Evolutionary conservation across 2,329 filamentous ascomycete species (phyloP).

Genomic region (Lasiodiplodia sp.): DNA sequence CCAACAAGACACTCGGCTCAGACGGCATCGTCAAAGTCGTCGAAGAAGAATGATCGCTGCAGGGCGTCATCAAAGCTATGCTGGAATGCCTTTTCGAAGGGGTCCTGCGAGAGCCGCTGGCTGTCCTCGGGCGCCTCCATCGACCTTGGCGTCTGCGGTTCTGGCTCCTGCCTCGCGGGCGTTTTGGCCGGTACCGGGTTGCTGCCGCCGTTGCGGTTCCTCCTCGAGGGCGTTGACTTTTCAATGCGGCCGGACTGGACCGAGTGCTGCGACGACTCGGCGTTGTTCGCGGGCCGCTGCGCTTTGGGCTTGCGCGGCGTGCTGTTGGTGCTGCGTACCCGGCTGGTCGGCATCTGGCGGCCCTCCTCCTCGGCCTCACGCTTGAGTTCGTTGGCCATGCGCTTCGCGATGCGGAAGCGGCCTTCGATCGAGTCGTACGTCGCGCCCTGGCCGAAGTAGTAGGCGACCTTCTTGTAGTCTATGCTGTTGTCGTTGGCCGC

Average conservation of each 20-base stretch:
- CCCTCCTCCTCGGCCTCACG: conserved; percentile 36
- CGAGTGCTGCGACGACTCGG: conserved; percentile 9
- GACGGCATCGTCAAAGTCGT: conserved; percentile 9
- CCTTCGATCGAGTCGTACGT: conserved; percentile 59
- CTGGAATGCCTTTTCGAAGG: conserved; percentile 5
- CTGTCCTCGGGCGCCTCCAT: conserved; percentile 12
- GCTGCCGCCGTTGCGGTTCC: background rate
- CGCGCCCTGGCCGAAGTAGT: conserved; percentile 54
- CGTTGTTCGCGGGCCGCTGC: conserved; percentile 12
- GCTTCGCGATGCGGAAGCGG: conserved; percentile 55
- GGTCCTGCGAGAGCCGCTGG: conserved; percentile 7
- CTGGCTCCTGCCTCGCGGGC: background rate
- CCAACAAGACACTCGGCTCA: background rate
- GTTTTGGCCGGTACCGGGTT: background rate
- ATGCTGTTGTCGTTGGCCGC: conserved; percentile 46
- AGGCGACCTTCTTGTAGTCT: conserved; percentile 53
- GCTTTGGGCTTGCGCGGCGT: conserved; percentile 35
- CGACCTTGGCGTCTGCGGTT: conserved; percentile 13
- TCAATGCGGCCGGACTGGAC: conserved; percentile 21
- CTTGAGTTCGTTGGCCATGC: conserved; percentile 47
- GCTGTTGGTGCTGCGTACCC: conserved; percentile 15
- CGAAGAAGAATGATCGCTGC: conserved; percentile 14
- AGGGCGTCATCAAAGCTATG: conserved; percentile 13
- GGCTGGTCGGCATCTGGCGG: conserved; percentile 30
- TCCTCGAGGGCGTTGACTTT: conserved; percentile 25